Conservation (phyloP, 2,329 filamentous ascomycete genomes). For the Xylariomycetidae sp. region DNA sequence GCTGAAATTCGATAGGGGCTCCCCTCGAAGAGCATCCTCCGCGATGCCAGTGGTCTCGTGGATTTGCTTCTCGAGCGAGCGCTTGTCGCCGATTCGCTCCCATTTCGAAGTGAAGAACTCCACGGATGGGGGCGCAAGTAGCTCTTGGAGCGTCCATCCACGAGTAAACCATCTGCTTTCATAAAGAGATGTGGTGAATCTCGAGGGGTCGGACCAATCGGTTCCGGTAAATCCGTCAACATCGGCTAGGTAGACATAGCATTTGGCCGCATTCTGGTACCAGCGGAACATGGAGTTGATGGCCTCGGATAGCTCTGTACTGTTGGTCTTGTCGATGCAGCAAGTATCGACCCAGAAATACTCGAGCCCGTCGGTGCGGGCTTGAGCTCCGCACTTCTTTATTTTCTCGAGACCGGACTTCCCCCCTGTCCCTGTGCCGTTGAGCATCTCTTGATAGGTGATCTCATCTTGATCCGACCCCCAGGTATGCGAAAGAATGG, state of each 20-base stretch:
- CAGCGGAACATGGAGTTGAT: conserved; percentile 2
- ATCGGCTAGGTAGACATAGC: not conserved
- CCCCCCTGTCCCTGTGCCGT: not conserved
- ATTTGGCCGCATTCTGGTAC: conserved; percentile 2
- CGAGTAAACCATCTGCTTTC: not conserved
- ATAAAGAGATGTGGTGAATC: too few relatives aligned
- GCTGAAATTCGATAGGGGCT: conserved; percentile 5
- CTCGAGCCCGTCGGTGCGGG: not conserved
- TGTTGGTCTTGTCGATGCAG: conserved; percentile 2
- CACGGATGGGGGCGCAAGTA: conserved; percentile 1
- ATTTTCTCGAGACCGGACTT: not conserved
- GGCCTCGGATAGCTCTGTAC: conserved; percentile 1
- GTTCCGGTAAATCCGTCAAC: too few relatives aligned
- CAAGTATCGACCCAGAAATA: conserved; percentile 3
- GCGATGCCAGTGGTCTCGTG: conserved; percentile 7
- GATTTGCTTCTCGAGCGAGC: conserved; percentile 4
- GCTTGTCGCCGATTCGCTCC: conserved; percentile 4
- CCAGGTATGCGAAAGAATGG: conserved; percentile 3
- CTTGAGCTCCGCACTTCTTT: not conserved
- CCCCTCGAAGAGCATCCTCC: conserved; percentile 2
- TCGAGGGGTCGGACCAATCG: too few relatives aligned
- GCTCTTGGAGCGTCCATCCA: conserved; percentile 1
- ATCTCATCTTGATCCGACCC: conserved; percentile 1
- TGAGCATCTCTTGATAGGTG: not conserved
- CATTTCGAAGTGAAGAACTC: conserved; percentile 6